phyloP scores from a whole-genome alignment of 75 land plant species.

The Picea sitchensis region DNA sequence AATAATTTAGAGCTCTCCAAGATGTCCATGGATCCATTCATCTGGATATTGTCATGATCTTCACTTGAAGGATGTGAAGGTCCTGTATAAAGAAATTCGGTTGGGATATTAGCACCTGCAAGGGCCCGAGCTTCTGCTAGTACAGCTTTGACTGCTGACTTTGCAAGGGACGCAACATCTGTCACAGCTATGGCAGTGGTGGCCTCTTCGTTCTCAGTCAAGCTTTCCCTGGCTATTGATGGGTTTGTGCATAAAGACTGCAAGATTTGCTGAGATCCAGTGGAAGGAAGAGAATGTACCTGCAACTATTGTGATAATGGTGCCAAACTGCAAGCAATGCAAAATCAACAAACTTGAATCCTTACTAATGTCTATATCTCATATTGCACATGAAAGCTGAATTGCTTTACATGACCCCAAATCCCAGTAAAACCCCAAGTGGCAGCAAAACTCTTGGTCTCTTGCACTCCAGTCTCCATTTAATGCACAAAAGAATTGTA shows the following conservation, averaged over 20 bases:
- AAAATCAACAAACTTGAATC: not conserved
- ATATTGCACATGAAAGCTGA: not conserved
- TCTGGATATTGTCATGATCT: not conserved
- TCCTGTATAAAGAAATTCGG: not conserved
- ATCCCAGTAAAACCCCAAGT: not conserved
- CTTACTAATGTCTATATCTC: not conserved
- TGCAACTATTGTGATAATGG: constrained; percentile 3
- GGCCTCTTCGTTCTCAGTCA: not conserved
- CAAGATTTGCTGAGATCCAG: not conserved
- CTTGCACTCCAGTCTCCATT: not conserved
- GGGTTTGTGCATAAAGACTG: not conserved
- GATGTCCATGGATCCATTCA: not conserved
- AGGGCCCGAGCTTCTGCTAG: not conserved
- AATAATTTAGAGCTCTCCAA: not conserved
- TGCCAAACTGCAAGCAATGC: constrained; percentile 2
- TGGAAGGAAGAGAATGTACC: not conserved
- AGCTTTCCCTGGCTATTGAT: not conserved
- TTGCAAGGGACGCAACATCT: not conserved
- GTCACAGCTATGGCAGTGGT: not conserved
- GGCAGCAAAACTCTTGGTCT: not conserved
- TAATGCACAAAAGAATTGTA: not conserved
- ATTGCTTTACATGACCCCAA: not conserved
- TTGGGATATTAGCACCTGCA: not conserved
- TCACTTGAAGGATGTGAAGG: constrained; percentile 1
- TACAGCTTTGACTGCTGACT: not conserved